Conservation (phyloP, 2,329 filamentous ascomycete species). For the Alternaria sp. region DNA sequence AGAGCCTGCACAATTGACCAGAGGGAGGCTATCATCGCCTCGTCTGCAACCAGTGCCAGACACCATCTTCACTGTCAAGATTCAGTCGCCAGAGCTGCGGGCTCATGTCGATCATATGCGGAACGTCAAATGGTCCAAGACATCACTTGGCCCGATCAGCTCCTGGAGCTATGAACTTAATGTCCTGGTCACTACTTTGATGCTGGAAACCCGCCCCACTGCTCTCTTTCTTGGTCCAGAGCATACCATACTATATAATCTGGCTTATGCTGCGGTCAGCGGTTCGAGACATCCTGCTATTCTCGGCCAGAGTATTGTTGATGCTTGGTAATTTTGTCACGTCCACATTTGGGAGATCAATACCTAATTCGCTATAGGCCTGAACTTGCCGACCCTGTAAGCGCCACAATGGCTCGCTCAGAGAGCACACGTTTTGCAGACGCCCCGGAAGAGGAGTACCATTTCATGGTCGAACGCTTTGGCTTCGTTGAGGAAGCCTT, state of each 20-base stretch:
- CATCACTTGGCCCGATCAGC: conserved; percentile 22
- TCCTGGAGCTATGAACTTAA: conserved; percentile 23
- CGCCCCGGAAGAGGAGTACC: conserved; percentile 24
- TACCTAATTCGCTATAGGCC: conserved; percentile 12
- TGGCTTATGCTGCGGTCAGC: conserved; percentile 19
- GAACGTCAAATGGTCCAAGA: conserved; percentile 20
- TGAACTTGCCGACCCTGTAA: conserved; percentile 18
- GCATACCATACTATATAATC: conserved; percentile 25
- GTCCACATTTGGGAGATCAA: background rate
- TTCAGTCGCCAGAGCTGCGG: conserved; percentile 20
- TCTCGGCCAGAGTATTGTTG: conserved; percentile 19
- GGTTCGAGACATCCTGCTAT: conserved; percentile 24
- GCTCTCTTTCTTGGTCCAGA: conserved; percentile 27
- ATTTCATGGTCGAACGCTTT: conserved; percentile 25
- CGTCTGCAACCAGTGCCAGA: conserved; percentile 6
- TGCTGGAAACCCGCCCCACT: conserved; percentile 26
- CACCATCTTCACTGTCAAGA: conserved; percentile 23
- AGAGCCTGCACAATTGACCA: conserved; percentile 4
- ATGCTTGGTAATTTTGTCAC: conserved; percentile 21
- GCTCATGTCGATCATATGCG: conserved; percentile 20
- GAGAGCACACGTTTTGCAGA: conserved; percentile 17
- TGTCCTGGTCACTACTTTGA: conserved; percentile 19
- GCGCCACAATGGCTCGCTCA: conserved; percentile 17
- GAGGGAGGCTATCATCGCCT: conserved; percentile 3
- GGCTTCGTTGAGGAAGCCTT: conserved; percentile 26